Conservation (phyloP, 2,329 filamentous ascomycete genomes). For the Arthrobotrys iridis region DNA sequence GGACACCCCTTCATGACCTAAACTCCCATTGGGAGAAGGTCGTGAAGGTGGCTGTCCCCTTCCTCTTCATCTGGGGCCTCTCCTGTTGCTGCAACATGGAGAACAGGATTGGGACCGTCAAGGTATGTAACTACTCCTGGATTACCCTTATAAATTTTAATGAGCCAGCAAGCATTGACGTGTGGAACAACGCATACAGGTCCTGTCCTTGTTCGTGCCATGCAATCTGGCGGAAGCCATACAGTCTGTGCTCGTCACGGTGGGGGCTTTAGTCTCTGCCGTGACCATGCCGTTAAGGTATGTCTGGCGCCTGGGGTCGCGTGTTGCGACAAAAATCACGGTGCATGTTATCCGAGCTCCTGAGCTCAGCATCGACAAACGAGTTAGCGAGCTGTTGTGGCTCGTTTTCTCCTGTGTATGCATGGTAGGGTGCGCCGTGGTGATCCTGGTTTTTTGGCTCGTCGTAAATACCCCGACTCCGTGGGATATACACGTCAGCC, state of each 20-base stretch:
- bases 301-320: constrained; percentile 14
- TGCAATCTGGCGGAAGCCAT: background rate
- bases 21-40: constrained; percentile 17
- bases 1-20: constrained; percentile 30
- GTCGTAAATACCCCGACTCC: constrained; percentile 23
- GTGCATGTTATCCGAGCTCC: background rate
- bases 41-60: constrained; percentile 44
- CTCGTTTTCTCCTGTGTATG: background rate
- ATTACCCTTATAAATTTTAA: no score
- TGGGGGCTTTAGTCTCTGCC: background rate
- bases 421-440: background rate
- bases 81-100: constrained; percentile 24
- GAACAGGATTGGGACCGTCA: constrained; percentile 13
- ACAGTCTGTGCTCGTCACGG: background rate
- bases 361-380: background rate
- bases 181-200: background rate
- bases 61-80: constrained; percentile 39
- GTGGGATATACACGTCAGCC: constrained; percentile 16
- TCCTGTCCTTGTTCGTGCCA: constrained; percentile 8
- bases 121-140: constrained; percentile 20
- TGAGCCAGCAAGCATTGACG: no score
- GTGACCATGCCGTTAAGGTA: constrained; percentile 2
- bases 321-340: background rate
- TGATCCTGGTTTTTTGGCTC: background rate
- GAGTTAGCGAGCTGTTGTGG: background rate